Conservation (phyloP, 2,329 filamentous ascomycete genomes). For the Aspergillus thermomutatus region DNA sequence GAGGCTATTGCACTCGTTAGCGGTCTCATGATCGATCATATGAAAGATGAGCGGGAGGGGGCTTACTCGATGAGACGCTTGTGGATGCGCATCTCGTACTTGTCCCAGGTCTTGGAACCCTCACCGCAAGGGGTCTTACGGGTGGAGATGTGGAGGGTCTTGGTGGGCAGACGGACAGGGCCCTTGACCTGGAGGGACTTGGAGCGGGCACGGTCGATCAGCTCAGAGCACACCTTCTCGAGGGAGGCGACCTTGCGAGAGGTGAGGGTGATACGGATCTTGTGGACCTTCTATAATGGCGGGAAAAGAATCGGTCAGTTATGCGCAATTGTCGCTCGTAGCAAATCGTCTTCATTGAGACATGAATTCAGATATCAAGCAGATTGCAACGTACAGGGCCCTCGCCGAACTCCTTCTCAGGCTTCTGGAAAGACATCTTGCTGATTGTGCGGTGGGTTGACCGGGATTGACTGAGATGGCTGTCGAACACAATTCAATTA, state of each 20-base stretch:
- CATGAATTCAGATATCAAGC: background rate
- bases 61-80: constrained; percentile 93
- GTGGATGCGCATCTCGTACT: constrained; percentile 98
- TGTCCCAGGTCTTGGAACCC: constrained; percentile 99
- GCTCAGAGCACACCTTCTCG: constrained; percentile 97
- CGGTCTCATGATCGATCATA: background rate
- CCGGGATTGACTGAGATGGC: constrained; percentile 20
- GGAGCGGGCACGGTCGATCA: constrained; percentile 96
- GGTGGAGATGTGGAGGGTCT: constrained; percentile 94
- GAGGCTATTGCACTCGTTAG: constrained; percentile 52
- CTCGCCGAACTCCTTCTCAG: constrained; percentile 90
- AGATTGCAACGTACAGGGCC: constrained; percentile 62
- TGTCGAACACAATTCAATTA: constrained; percentile 8
- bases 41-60: background rate
- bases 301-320: constrained; percentile 17
- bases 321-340: background rate
- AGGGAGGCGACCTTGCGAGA: constrained; percentile 91
- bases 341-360: background rate
- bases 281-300: constrained; percentile 74
- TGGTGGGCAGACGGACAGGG: constrained; percentile 94
- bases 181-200: constrained; percentile 99
- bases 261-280: constrained; percentile 97
- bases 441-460: constrained; percentile 32
- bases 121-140: constrained; percentile 99
- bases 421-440: constrained; percentile 92